phyloP scores from a whole-genome alignment of 352 stramenopile genomes.

The Globisporangium ultimum region DNA sequence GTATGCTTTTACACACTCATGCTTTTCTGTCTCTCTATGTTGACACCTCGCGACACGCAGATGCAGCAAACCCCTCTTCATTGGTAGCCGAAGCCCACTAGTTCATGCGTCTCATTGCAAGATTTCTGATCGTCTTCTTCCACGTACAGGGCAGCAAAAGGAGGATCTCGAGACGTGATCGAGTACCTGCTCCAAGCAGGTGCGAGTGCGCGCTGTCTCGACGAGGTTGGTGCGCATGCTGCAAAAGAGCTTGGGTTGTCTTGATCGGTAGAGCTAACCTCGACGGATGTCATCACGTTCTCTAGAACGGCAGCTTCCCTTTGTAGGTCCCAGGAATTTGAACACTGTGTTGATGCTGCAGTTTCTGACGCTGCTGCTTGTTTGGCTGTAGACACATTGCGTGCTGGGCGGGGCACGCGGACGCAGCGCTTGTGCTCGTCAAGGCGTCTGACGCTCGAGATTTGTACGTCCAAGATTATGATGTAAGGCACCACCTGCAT shows the following conservation, averaged over 20 bases:
- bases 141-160: constrained; percentile 58
- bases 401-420: constrained; percentile 63
- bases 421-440: constrained; percentile 48
- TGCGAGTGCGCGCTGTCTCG: constrained; percentile 44
- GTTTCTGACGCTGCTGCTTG: background rate
- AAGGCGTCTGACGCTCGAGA: constrained; percentile 46
- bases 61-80: constrained; percentile 72
- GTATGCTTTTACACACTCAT: background rate
- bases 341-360: background rate
- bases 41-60: constrained; percentile 7
- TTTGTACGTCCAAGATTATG: constrained; percentile 67
- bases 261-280: background rate
- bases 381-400: constrained; percentile 42
- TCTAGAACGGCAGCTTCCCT: constrained; percentile 61
- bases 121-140: background rate
- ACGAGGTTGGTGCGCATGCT: constrained; percentile 31
- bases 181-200: constrained; percentile 50
- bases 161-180: constrained; percentile 38
- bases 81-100: constrained; percentile 27
- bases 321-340: constrained; percentile 25
- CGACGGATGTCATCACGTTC: background rate
- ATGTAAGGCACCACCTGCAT: constrained; percentile 21
- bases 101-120: too few relatives aligned
- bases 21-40: background rate
- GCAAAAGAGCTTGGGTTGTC: too few relatives aligned